A percentile compares a stretch with the other conserved stretches of the same genome.
phyloP scores from a whole-genome alignment of 148 eudicot species.

The Persicaria tinctoria region DNA sequence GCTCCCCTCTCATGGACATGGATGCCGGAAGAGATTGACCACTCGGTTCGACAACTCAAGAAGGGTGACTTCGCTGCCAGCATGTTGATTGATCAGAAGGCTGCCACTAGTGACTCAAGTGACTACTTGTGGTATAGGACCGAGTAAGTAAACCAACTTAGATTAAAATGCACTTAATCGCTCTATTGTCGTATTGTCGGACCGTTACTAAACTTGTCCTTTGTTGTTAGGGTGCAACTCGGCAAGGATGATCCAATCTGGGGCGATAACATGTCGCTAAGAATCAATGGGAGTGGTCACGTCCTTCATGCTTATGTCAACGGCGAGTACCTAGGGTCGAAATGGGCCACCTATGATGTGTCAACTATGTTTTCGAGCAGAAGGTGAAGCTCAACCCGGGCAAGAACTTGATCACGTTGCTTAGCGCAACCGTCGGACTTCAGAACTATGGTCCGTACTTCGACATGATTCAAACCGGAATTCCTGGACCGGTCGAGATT shows the following conservation, averaged over 20 bases:
- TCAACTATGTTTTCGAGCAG: slow-evolving; percentile 10
- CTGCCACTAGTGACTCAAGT: slow-evolving; percentile 39
- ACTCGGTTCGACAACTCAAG: slow-evolving; percentile 9
- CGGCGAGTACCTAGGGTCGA: slow-evolving; percentile 25
- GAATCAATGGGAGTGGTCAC: slow-evolving; percentile 22
- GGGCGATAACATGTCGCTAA: slow-evolving; percentile 16
- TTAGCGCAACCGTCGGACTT: slow-evolving; percentile 31
- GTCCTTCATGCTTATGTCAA: slow-evolving; percentile 24
- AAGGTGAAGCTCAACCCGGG: slow-evolving; percentile 16
- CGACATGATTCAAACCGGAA: slow-evolving; percentile 22
- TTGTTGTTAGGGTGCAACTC: slow-evolving; percentile 4
- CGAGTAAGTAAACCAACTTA: slow-evolving; percentile 24
- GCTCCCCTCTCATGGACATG: slow-evolving; percentile 23
- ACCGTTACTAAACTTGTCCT: background rate
- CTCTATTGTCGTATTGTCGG: too few relatives aligned
- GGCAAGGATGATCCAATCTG: slow-evolving; percentile 14
- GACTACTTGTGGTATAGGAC: slow-evolving; percentile 66
- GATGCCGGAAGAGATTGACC: slow-evolving; percentile 27
- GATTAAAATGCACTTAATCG: too few relatives aligned
- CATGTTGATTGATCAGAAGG: slow-evolving; percentile 58
- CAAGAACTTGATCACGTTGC: slow-evolving; percentile 24
- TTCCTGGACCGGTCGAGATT: slow-evolving; percentile 25
- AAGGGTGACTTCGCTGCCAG: slow-evolving; percentile 24
- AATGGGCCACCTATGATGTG: slow-evolving; percentile 11
- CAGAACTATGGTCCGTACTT: slow-evolving; percentile 35